Conservation (phyloP, 1,284 basidiomycete species). For the Apiotrichum veenhuisii region DNA sequence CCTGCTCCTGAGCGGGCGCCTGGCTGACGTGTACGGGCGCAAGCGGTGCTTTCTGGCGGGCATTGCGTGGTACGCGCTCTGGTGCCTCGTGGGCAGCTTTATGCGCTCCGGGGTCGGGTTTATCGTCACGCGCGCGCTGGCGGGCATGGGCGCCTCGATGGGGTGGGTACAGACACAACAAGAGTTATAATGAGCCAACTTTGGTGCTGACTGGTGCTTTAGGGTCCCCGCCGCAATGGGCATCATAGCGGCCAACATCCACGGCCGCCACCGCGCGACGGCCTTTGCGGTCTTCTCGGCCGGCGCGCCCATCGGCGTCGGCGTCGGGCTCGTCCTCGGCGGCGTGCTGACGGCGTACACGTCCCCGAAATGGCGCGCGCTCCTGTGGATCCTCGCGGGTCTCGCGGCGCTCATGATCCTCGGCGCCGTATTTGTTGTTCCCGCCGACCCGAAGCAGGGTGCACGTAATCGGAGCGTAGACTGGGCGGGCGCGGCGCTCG, state of each 20-base stretch:
- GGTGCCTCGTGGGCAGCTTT: conserved; percentile 39
- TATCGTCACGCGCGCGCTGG: conserved; percentile 33
- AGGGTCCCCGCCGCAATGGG: conserved; percentile 19
- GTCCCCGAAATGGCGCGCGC: conserved; percentile 12
- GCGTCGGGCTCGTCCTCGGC: conserved; percentile 12
- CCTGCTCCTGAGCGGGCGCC: conserved; percentile 38
- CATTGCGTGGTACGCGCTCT: conserved; percentile 35
- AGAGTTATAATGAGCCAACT: too few relatives aligned
- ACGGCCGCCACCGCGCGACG: conserved; percentile 21
- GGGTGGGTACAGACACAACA: too few relatives aligned
- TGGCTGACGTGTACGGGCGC: conserved; percentile 45
- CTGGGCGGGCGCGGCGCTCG: conserved; percentile 16
- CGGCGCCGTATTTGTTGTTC: conserved; percentile 6
- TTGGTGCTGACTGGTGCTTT: too few relatives aligned
- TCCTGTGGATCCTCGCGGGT: conserved; percentile 17
- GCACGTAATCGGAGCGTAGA: conserved; percentile 13
- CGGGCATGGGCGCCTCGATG: conserved; percentile 35
- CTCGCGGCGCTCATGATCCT: conserved; percentile 3
- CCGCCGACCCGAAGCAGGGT: conserved; percentile 3
- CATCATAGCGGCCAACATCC: conserved; percentile 20
- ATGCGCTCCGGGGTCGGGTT: conserved; percentile 32
- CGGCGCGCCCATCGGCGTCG: conserved; percentile 19
- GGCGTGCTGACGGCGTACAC: conserved; percentile 18
- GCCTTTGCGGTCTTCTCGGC: conserved; percentile 19
- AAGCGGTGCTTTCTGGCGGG: conserved; percentile 37